Evolutionary conservation across 2,329 filamentous ascomycete genomes (phyloP).

Genomic region (Pseudogymnoascus sp.): DNA sequence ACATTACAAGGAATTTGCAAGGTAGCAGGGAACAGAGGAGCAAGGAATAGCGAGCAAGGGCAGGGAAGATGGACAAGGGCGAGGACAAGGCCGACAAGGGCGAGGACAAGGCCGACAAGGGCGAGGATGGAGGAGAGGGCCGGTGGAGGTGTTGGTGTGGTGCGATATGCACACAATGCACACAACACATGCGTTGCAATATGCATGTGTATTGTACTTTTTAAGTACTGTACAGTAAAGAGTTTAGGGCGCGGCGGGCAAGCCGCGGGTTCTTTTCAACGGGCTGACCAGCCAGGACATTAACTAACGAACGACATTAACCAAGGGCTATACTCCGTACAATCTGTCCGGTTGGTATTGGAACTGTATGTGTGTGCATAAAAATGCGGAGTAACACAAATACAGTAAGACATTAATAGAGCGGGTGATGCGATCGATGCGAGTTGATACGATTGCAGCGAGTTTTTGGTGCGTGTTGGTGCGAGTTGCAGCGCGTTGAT

Average conservation of each 20-base stretch:
- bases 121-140: background rate
- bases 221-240: background rate
- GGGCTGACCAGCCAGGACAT: background rate
- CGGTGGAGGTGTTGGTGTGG: background rate
- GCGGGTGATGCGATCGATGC: background rate
- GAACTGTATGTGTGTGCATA: background rate
- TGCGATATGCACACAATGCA: slow-evolving; percentile 2
- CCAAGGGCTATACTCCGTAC: background rate
- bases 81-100: background rate
- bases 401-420: background rate
- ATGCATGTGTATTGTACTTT: background rate
- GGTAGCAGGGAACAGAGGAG: background rate
- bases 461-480: background rate
- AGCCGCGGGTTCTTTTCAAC: background rate
- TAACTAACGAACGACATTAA: background rate
- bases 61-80: background rate
- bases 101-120: background rate
- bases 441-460: background rate
- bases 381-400: background rate
- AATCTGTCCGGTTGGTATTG: background rate
- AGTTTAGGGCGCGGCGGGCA: background rate
- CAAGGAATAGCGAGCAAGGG: background rate
- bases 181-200: background rate
- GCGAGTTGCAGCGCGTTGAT: background rate
- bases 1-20: background rate